These are phyloP conservation scores for Notholithocarpus densiflorus DNA, from an alignment of 306 rosid species.

Conservation along the genomic window DNA sequence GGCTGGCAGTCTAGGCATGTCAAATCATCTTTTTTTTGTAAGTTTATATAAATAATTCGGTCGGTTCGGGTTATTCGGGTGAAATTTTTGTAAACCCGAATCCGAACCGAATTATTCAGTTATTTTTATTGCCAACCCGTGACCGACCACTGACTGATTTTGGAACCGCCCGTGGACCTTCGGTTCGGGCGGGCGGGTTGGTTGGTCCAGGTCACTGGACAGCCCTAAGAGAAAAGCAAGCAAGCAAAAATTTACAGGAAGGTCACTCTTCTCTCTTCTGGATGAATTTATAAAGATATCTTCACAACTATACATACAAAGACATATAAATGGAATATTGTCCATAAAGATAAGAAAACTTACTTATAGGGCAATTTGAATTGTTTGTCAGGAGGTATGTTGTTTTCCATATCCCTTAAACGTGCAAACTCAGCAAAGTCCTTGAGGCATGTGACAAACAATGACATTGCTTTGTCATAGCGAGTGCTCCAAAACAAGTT, in stretches of 20 bases:
- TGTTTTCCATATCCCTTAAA: constrained; percentile 87
- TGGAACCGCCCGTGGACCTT: no score
- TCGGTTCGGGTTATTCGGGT: no score
- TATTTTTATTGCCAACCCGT: no score
- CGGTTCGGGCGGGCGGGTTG: rapidly evolving
- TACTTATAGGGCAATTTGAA: constrained; percentile 94
- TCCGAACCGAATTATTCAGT: no score
- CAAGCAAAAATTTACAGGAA: no score
- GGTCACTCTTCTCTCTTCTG: not conserved
- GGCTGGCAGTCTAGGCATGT: no score
- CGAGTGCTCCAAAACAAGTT: constrained; percentile 98
- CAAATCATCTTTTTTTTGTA: no score
- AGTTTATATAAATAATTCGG: no score
- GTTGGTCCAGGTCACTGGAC: no score
- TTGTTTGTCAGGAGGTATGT: constrained; percentile 83
- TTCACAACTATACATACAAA: not conserved
- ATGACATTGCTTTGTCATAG: constrained; percentile 94
- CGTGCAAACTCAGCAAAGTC: constrained; percentile 92
- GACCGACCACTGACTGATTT: no score
- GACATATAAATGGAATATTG: not conserved
- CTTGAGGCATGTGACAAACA: constrained; percentile 82
- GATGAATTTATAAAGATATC: not conserved
- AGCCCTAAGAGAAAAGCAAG: not conserved
- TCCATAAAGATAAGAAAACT: constrained; percentile 25
- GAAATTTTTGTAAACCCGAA: no score